Evolutionary conservation across 164 flowering plant species (phyloP).

Genomic region (grape (Vitis vinifera)): DNA sequence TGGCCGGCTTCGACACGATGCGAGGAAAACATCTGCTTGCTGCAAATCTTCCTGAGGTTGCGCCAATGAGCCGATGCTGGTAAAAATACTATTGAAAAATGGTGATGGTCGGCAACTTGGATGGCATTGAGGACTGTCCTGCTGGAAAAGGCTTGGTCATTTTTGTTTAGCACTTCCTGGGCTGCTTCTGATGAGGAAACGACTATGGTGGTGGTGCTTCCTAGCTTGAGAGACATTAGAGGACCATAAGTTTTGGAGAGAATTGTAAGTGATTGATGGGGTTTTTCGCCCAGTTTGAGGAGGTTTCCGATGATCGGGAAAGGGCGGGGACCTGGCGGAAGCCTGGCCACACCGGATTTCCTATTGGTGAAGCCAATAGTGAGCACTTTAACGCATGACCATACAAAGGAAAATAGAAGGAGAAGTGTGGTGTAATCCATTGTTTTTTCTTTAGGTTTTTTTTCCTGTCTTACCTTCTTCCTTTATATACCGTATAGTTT

Average conservation of each 20-base stretch:
- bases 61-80: constrained; percentile 26
- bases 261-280: constrained; percentile 21
- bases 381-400: not conserved
- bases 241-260: constrained; percentile 26
- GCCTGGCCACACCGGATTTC: not conserved
- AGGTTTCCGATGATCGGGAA: constrained; percentile 27
- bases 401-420: not conserved
- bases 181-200: constrained; percentile 16
- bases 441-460: no score
- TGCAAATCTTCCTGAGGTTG: constrained; percentile 18
- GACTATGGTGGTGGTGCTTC: constrained; percentile 14
- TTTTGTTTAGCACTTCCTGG: constrained; percentile 23
- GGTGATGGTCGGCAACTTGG: constrained; percentile 6
- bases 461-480: no score
- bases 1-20: constrained; percentile 12
- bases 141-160: constrained; percentile 17
- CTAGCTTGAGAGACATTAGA: constrained; percentile 20
- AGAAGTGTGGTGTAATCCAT: no score
- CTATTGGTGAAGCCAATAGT: not conserved
- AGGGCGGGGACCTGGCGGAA: constrained; percentile 31
- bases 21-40: constrained; percentile 9
- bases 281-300: constrained; percentile 20
- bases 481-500: no score
- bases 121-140: constrained; percentile 13
- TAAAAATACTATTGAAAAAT: constrained; percentile 17